phyloP scores from a whole-genome alignment of 257 asterid species.

The Solanum chiquidenum region DNA sequence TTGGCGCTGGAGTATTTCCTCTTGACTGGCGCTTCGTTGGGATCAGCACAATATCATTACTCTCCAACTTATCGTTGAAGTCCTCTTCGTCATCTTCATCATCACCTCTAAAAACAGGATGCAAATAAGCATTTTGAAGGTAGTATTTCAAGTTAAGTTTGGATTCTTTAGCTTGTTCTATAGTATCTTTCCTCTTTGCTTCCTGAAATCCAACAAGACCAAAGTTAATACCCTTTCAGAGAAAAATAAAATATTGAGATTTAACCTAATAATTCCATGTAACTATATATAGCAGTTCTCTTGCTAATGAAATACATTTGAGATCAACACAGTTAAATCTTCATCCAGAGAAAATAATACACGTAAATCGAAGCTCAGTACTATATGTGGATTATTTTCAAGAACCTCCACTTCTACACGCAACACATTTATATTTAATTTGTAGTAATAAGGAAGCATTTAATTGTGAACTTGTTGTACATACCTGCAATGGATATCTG shows the following conservation, averaged over 20 bases:
- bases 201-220: conserved; percentile 38
- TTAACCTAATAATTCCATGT: not conserved
- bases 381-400: not conserved
- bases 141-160: conserved; percentile 54
- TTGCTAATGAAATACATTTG: not conserved
- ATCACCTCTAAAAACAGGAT: conserved; percentile 65
- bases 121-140: conserved; percentile 59
- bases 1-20: conserved; percentile 59
- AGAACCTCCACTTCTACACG: not conserved
- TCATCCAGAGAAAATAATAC: not conserved
- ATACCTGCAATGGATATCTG: conserved; percentile 70
- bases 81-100: conserved; percentile 19
- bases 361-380: not conserved
- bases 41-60: conserved; percentile 27
- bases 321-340: not conserved
- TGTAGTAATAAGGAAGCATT: not conserved
- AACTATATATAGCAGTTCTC: not conserved
- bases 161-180: conserved; percentile 79
- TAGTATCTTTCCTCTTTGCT: conserved; percentile 87
- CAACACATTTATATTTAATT: not conserved
- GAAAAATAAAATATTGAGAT: not conserved
- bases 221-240: not conserved
- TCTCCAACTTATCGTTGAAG: conserved; percentile 7
- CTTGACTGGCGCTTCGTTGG: conserved; percentile 66
- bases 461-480: not conserved